Base-by-base conservation (phyloP, 352 stramenopile genomes). In the Globisporangium orthogonon region DNA sequence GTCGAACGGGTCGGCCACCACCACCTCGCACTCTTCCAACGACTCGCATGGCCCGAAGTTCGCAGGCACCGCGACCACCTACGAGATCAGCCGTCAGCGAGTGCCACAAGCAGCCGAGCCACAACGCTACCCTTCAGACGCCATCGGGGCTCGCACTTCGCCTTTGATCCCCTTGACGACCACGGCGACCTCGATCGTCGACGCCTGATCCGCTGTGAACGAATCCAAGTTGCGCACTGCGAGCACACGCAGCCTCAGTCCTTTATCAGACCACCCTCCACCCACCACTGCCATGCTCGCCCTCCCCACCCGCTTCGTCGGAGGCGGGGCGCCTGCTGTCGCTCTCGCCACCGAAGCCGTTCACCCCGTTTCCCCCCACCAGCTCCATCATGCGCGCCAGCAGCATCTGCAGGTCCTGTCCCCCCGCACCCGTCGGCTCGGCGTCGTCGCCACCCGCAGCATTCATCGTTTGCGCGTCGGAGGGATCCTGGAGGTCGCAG, bases 31-130 rank as follows among this genome's bases (percentile, higher is more conserved):
- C 10, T 74, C 58, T 30, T 68, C 56, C 7, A 92, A 58, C 3
- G 82, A 82, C 48, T 86, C 67, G 39, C 78, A 90, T 14, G 79
- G 79, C n/a, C 78, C 78, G 67, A 92, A 92, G 59, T 90, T 89
- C 13, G 71, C 82, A 1, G 82, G 77, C 17, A 90, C 60, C 10
- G 78, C 76, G 30, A 92, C 73, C 28, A 90, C 82, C 82, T 92
- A 30, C 1, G 7, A 14, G 14, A 14, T 23, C 23, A 23, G 23
- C 23, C 23, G 23, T 23, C 23, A 23, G 23, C 23, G 23, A 23
- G 23, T 23, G 23, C 23, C 23, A 23, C 23, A 23, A 23, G 23
- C 23, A 23, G 23, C 23, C 1, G 23, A 23, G 23, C 23, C 23
- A 23, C 23, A 23, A 23, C 23, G 23, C 23, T 23, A 23, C 23